Conservation (phyloP, 1,284 basidiomycete genomes). For the Papiliotrema flavescens region DNA sequence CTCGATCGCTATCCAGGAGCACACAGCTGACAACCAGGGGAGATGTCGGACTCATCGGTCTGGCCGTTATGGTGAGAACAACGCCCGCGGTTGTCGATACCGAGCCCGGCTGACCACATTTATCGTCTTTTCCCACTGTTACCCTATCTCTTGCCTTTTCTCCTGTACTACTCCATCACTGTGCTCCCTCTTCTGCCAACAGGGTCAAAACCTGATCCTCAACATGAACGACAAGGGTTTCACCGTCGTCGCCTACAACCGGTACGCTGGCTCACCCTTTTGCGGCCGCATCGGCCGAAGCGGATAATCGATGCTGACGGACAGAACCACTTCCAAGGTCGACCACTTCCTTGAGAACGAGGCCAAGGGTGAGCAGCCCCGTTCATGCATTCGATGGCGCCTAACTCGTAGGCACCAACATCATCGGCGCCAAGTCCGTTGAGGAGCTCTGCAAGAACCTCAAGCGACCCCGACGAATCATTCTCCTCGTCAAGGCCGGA, state of each 20-base stretch:
- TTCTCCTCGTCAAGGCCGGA: conserved; percentile 76
- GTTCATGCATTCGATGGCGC: not conserved
- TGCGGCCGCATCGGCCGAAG: not conserved
- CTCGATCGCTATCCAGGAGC: too few relatives aligned
- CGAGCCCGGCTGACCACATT: conserved; percentile 6
- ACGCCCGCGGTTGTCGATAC: conserved; percentile 9
- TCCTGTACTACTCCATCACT: not conserved
- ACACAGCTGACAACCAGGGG: conserved; percentile 25
- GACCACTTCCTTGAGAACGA: conserved; percentile 93
- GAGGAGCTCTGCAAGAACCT: conserved; percentile 69
- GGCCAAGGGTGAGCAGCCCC: conserved; percentile 73
- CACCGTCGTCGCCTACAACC: conserved; percentile 94
- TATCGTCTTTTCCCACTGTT: conserved; percentile 5
- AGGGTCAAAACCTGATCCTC: conserved; percentile 94
- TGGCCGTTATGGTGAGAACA: conserved; percentile 79
- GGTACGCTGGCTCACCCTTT: conserved; percentile 44
- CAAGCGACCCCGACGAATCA: conserved; percentile 68
- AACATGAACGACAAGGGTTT: conserved; percentile 99
- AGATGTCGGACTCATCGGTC: conserved; percentile 57
- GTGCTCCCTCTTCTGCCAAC: conserved; percentile 9
- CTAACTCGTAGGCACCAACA: conserved; percentile 69
- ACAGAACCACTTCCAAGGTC: conserved; percentile 83
- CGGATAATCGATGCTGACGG: conserved; percentile 1
- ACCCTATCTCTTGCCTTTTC: not conserved
- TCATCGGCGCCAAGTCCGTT: conserved; percentile 91